These are phyloP conservation scores for Epithele typhae DNA, from an alignment of 768 basidiomycete genomes.

Conservation along the genomic window DNA sequence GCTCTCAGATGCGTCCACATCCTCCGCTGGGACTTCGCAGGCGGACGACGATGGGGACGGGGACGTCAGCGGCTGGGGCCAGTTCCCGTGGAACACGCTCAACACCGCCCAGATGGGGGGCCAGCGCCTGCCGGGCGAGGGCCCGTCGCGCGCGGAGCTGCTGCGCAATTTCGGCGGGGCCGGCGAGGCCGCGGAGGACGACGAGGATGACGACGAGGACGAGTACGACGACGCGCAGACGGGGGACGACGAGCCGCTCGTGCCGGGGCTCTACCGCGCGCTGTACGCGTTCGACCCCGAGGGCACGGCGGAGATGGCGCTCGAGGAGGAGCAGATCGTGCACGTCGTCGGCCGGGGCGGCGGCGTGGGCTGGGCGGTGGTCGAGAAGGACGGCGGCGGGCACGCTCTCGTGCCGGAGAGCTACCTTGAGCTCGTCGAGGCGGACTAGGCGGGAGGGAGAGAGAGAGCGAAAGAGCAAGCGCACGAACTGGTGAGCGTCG, in stretches of 20 bases:
- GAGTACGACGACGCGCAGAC: slow-evolving; percentile 24
- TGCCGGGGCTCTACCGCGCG: slow-evolving; percentile 73
- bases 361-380: slow-evolving; percentile 80
- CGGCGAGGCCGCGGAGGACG: slow-evolving; percentile 19
- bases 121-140: slow-evolving; percentile 13
- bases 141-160: slow-evolving; percentile 41
- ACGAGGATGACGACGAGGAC: slow-evolving; percentile 25
- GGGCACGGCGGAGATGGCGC: slow-evolving; percentile 76
- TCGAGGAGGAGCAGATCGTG: slow-evolving; percentile 75
- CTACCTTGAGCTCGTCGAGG: slow-evolving; percentile 58
- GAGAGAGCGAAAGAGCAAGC: neutral
- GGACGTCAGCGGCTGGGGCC: slow-evolving; percentile 28
- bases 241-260: slow-evolving; percentile 35
- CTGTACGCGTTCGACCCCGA: slow-evolving; percentile 77
- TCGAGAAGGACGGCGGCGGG: slow-evolving; percentile 39
- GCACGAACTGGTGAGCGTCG: slow-evolving; percentile 11
- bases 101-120: slow-evolving; percentile 19
- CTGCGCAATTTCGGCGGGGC: slow-evolving; percentile 40
- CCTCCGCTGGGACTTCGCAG: slow-evolving; percentile 17
- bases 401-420: slow-evolving; percentile 80
- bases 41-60: slow-evolving; percentile 23
- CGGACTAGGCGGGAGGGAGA: slow-evolving; percentile 21
- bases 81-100: slow-evolving; percentile 39
- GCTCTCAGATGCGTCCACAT: slow-evolving; percentile 22
- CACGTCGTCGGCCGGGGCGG: slow-evolving; percentile 71